Percentiles rank a stretch among this genome's conserved stretches.
Conservation (phyloP, 257 asterid genomes). For the Solanum pinnatisectum region DNA sequence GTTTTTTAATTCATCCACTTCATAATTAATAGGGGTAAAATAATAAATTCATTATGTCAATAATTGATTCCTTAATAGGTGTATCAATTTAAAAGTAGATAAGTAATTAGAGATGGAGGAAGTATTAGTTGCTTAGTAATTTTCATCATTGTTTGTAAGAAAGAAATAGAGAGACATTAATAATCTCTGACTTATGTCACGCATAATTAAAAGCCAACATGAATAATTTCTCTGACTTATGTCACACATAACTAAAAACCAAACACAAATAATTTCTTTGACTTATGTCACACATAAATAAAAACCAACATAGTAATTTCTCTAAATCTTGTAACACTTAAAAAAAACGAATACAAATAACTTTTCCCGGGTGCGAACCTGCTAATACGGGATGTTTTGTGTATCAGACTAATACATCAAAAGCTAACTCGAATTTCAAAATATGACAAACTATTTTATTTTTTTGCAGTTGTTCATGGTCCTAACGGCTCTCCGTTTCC, state of each 20-base stretch:
- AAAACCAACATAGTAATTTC: not conserved
- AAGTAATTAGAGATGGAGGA: too few relatives aligned
- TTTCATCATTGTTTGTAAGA: not conserved
- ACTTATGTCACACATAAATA: not conserved
- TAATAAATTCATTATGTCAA: too few relatives aligned
- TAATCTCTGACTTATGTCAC: not conserved
- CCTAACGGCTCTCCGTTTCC: constrained; percentile 59
- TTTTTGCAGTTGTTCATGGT: constrained; percentile 72
- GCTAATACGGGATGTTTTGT: not conserved
- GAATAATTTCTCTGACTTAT: not conserved
- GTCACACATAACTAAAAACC: not conserved
- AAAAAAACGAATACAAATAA: not conserved
- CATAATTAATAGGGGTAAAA: too few relatives aligned
- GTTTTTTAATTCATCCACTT: too few relatives aligned
- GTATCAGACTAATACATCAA: not conserved
- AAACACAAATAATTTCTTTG: not conserved
- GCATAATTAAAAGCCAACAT: not conserved
- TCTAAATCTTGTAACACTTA: not conserved
- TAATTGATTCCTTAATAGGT: too few relatives aligned
- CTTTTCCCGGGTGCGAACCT: too few relatives aligned
- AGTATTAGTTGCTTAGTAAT: not conserved
- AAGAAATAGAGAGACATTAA: not conserved
- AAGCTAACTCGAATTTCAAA: not conserved
- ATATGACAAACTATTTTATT: not conserved
- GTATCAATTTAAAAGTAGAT: too few relatives aligned